Base-by-base conservation (phyloP, 2,329 filamentous ascomycete species). In the Thyridium curvatum region DNA sequence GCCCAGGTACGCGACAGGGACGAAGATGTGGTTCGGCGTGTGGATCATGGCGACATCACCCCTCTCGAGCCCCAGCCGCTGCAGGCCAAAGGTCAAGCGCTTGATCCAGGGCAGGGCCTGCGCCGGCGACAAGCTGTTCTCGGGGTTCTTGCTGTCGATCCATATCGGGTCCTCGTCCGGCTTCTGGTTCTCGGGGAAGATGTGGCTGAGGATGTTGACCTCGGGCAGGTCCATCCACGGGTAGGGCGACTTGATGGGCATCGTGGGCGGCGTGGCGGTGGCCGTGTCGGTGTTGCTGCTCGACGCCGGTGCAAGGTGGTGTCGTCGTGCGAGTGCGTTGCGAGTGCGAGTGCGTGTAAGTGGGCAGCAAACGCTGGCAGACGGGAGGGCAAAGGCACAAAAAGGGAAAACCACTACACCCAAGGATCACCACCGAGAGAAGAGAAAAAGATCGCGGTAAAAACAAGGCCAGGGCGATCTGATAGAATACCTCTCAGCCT, bases 1-100 rank as follows among this genome's bases (percentile, higher is more conserved):
- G 13, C 85, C 86, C 60, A 87, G 71, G 38, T 89, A 77, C 1
- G 85, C 66, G 0, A 77, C 68, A 0, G 86, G 82, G 54, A 83
- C 86, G 62, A 84, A 86, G n/a, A 91, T 60, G 46, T 76, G 82
- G 59, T 90, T 91, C n/a, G 78, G 75, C 0, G 82, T 82, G 61
- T 82, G 89, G 21, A 90, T 64, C 34, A 90, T 62, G 3, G 91
- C 76, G 4, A 84, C 77, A 47, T 89, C 85, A 10, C 84, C 82
- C 0, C 67, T 64, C 42, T 77, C 62, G 14, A 91, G 61, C 2
- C 85, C 86, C n/a, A 74, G 69, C 39, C 72, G 71, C 34, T 67
- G 68, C 16, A 88, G 58, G 4, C 73, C 72, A 30, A 60, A 54
- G 0, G 65, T 69, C n/a, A 79, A 49, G 40, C 71, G 59, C 49